These are phyloP conservation scores for Begonia fuchsioides DNA, from an alignment of 306 rosid species.

Conservation along the genomic window DNA sequence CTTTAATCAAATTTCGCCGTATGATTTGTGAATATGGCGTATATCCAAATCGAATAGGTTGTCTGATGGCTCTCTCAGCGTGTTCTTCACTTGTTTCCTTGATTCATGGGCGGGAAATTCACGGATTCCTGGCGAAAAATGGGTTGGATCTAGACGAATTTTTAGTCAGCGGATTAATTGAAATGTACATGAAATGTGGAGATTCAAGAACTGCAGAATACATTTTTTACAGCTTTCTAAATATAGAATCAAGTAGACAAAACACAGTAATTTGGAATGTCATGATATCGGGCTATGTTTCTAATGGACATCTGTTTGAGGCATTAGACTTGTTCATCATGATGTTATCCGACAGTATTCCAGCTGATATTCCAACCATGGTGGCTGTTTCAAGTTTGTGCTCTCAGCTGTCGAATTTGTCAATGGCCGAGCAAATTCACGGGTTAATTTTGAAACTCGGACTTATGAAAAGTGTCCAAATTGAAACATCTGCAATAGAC, in stretches of 20 bases:
- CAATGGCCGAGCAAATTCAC: slow-evolving; percentile 23
- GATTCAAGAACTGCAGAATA: slow-evolving; percentile 16
- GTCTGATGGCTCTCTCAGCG: slow-evolving; percentile 17
- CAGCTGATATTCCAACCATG: slow-evolving; percentile 22
- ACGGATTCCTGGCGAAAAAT: slow-evolving; percentile 2
- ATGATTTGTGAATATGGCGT: slow-evolving; percentile 14
- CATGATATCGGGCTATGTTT: slow-evolving; percentile 21
- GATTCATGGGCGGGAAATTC: slow-evolving; percentile 20
- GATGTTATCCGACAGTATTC: slow-evolving; percentile 15
- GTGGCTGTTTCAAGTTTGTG: slow-evolving; percentile 22
- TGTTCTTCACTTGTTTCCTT: slow-evolving; percentile 14
- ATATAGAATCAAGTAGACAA: slow-evolving; percentile 5
- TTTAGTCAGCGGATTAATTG: slow-evolving; percentile 19
- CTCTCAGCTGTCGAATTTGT: slow-evolving; percentile 16
- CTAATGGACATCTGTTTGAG: slow-evolving; percentile 11
- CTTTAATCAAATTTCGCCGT: not conserved
- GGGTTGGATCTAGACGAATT: slow-evolving; percentile 18
- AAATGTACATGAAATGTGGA: slow-evolving; percentile 32
- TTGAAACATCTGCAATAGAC: slow-evolving; percentile 7
- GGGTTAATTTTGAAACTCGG: slow-evolving; percentile 9
- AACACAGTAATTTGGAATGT: slow-evolving; percentile 32
- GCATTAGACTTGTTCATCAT: slow-evolving; percentile 15
- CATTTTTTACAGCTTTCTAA: slow-evolving; percentile 10
- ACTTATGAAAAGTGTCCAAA: slow-evolving; percentile 16
- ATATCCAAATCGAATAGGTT: slow-evolving; percentile 25